Base-by-base conservation (phyloP, 2,329 filamentous ascomycete species). In the Orbilia quercus region DNA sequence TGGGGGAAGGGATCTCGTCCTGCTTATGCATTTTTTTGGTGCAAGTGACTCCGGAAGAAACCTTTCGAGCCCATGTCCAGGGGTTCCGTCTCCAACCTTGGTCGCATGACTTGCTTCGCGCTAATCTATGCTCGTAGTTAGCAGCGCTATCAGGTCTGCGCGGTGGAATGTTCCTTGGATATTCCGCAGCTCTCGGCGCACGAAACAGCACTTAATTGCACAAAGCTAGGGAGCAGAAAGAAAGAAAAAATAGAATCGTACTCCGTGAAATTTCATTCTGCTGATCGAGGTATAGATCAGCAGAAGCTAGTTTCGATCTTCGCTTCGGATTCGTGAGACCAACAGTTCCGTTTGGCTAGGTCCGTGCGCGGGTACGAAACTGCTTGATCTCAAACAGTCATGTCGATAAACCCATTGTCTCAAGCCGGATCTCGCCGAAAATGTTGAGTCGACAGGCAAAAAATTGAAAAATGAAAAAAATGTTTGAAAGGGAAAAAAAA, bases 81-180 rank as follows among this genome's bases (percentile, higher is more conserved):
- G 67, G 67, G 67, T 72, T 72, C 67, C 67, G 67, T 72, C 67
- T 72, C 67, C 59, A 72, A 72, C 59, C 67, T 72, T 72, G 67
- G 67, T 65, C 67, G 67, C 67, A 72, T 72, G 67, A 72, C 67
- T 72, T 72, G 67, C 59, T 54, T 65, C 67, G 67, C 67, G 67
- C 67, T 72, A 65, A 65, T 72, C 60, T 58, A 47, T 40, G 38
- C 53, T 60, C 23, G 63, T 31, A 58, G n/a, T n/a, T n/a, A n/a
- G 53, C 50, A 57, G 25, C 36, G 31, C 51, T 20, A 40, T 64
- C 62, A 65, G 67, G n/a, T 51, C 53, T 72, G 53, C 58, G 47
- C 59, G 67, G 60, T 72, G 67, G 67, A 72, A 72, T 72, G 44
- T 72, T 72, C 67, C 67, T 63, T 72, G 59, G 59, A 72, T 57